Conservation (phyloP, 2,329 filamentous ascomycete species). For the Claviceps sp. region DNA sequence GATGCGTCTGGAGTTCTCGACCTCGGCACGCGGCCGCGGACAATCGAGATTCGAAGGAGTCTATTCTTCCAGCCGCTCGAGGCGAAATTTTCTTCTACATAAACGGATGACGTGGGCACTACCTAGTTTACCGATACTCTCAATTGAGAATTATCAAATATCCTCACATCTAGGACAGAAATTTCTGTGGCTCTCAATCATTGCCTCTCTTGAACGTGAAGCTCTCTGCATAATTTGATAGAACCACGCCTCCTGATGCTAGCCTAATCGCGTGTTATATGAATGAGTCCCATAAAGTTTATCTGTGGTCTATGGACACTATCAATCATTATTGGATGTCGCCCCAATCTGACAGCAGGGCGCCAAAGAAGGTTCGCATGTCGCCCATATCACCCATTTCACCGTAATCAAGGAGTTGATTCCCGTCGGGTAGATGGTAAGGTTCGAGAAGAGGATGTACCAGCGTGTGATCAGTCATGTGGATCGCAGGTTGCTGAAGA, state of each 20-base stretch:
- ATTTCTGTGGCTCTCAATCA: too few relatives aligned
- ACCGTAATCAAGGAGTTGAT: constrained; percentile 1
- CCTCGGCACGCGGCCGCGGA: background rate
- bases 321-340: background rate
- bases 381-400: background rate
- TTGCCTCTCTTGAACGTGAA: too few relatives aligned
- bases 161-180: too few relatives aligned
- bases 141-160: too few relatives aligned
- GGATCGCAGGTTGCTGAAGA: background rate
- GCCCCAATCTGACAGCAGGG: background rate
- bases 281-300: background rate
- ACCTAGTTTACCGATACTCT: too few relatives aligned
- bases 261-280: too few relatives aligned
- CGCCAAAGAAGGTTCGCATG: constrained; percentile 2
- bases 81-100: too few relatives aligned
- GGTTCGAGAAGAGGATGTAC: background rate
- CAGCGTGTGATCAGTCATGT: background rate
- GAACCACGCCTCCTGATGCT: too few relatives aligned
- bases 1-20: background rate
- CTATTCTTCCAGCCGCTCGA: too few relatives aligned
- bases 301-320: background rate
- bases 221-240: too few relatives aligned
- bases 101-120: too few relatives aligned
- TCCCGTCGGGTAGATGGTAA: background rate
- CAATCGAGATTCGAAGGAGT: too few relatives aligned